Evolutionary conservation across 768 basidiomycete species (phyloP), one percentile per base, ranked within the genome.

Genomic region (Kwoniella heveanensis): DNA sequence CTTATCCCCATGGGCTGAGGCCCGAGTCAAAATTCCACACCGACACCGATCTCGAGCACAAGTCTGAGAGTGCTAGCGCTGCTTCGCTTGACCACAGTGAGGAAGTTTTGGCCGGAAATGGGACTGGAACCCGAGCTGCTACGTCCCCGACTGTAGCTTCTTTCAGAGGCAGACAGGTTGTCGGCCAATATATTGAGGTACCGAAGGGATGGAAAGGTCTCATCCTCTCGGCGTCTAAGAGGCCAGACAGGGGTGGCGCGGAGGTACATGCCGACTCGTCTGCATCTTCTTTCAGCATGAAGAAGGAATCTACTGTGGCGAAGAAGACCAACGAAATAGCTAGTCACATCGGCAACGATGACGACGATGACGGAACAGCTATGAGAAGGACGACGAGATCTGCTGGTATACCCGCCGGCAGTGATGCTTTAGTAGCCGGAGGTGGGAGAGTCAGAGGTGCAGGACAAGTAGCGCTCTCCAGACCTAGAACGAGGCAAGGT

Each of bases 131-230:
- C 32, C 7, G 32, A 5, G 32, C 32, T 5, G 32, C 39, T 19
- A 5, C 22, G 22, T 15, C 32, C 8, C 12, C 27, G 19, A 44
- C 32, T 8, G 49, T 71, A 22, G 74, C 74, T 30, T 36, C 72
- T 17, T 76, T 76, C 54, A 44, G 74, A 19, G 74, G 74, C 13
- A 30, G 74, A 29, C 65, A 70, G 48, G 32, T 76, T 22, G 67
- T 70, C 22, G 70, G 72, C 1, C 74, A 76, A 53, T 32, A 36
- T 19, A 64, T 76, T 1, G 24, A 48, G 9, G 60, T 76, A 6
- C 74, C 74, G 3, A 52, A 54, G 13, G 72, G 71, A 48, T 73
- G 71, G 54, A 61, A 21, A n/a, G 74, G 74, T 2, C 2, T 73
- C 1, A 39, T 76, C 26, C 29, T 76, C 15, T 12, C 25, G 46